Conservation (phyloP, 371 early-diverging fungal species). For the Rhizopus stolonifer region DNA sequence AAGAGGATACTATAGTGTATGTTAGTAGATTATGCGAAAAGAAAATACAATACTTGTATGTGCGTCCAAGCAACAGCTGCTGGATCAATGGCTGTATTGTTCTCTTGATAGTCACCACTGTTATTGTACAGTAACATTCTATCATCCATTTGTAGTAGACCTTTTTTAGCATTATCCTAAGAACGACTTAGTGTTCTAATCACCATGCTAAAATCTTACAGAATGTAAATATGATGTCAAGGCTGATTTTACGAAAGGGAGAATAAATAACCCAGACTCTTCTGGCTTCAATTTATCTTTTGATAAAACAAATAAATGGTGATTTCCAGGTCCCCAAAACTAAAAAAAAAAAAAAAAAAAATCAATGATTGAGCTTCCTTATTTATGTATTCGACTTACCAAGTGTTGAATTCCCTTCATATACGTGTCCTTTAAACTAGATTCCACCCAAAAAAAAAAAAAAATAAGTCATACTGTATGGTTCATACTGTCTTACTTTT, state of each 20-base stretch:
- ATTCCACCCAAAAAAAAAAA: no score
- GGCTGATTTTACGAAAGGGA: constrained; percentile 72
- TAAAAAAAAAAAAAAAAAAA: constrained; percentile 14
- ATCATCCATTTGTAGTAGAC: constrained; percentile 71
- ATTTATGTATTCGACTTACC: constrained; percentile 38
- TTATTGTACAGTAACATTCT: constrained; percentile 70
- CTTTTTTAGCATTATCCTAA: constrained; percentile 69
- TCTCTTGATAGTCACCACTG: constrained; percentile 61
- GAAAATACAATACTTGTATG: constrained; percentile 53
- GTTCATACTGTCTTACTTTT: constrained; percentile 6
- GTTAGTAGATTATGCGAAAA: background rate
- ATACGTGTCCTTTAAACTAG: constrained; percentile 54
- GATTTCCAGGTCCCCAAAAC: constrained; percentile 81
- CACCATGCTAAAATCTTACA: constrained; percentile 47
- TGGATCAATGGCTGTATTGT: constrained; percentile 70
- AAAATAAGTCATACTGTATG: no score
- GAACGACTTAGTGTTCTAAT: no score
- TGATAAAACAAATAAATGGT: constrained; percentile 62
- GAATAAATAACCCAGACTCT: constrained; percentile 50
- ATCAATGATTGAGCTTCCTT: background rate
- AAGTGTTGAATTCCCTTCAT: constrained; percentile 56
- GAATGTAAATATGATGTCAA: constrained; percentile 56
- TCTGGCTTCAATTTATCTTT: constrained; percentile 2
- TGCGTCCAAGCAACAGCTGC: constrained; percentile 79
- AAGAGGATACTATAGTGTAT: constrained; percentile 57